A percentile compares a stretch with the other conserved stretches of the same genome.
These are phyloP conservation scores for Serendipita indica DNA, from an alignment of 768 basidiomycete genomes.

Conservation along the genomic window DNA sequence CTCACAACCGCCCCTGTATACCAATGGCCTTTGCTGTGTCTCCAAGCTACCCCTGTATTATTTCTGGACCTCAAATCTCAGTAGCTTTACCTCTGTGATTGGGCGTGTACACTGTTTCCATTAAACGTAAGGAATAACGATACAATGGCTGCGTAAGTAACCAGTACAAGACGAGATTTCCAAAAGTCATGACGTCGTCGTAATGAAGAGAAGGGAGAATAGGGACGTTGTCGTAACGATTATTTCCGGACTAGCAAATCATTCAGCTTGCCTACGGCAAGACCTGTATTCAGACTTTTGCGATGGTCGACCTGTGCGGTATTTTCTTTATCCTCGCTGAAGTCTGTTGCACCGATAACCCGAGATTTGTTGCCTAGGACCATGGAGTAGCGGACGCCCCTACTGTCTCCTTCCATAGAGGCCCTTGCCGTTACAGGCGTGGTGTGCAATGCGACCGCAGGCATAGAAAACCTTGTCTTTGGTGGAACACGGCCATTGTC, in stretches of 20 bases:
- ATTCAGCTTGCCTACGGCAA: conserved; percentile 39
- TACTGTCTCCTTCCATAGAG: conserved; percentile 23
- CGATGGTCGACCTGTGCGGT: conserved; percentile 10
- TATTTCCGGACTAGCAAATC: conserved; percentile 30
- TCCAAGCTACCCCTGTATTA: too few relatives aligned
- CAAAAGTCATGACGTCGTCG: too few relatives aligned
- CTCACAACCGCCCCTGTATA: too few relatives aligned
- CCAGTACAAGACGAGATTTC: too few relatives aligned
- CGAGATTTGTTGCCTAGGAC: conserved; percentile 29
- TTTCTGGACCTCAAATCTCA: too few relatives aligned
- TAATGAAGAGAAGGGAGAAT: too few relatives aligned
- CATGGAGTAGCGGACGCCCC: conserved; percentile 42
- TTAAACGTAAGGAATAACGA: too few relatives aligned
- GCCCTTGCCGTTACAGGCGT: conserved; percentile 53
- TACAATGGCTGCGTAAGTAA: too few relatives aligned
- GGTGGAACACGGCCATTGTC: conserved; percentile 11
- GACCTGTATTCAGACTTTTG: conserved; percentile 22
- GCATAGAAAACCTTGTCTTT: conserved; percentile 58
- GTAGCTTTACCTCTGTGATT: too few relatives aligned
- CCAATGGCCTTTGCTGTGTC: too few relatives aligned
- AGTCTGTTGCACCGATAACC: conserved; percentile 18
- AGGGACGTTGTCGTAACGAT: too few relatives aligned
- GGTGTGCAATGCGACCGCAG: conserved; percentile 62
- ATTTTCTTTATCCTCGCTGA: conserved; percentile 16
- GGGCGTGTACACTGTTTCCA: too few relatives aligned